Percentiles rank a stretch among this genome's conserved stretches.
Conservation (phyloP, 768 basidiomycete genomes). For the Candolleomyces aberdarensis region DNA sequence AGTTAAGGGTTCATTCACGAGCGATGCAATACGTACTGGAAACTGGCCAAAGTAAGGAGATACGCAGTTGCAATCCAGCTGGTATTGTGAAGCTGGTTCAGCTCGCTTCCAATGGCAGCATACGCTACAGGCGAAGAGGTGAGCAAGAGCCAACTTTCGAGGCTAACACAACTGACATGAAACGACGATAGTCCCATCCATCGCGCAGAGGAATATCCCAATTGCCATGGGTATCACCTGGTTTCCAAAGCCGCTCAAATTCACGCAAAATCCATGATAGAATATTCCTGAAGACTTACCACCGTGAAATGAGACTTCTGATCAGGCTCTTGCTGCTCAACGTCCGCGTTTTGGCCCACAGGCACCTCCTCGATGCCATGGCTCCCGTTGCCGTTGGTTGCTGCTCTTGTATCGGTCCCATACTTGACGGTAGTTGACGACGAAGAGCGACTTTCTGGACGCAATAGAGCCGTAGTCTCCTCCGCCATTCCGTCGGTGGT, state of each 20-base stretch:
- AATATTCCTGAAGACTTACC: neutral
- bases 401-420: neutral
- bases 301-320: neutral
- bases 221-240: slow-evolving; percentile 12
- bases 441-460: neutral
- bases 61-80: slow-evolving; percentile 68
- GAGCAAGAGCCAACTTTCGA: neutral
- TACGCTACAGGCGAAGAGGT: slow-evolving; percentile 30
- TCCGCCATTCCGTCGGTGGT: neutral
- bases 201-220: slow-evolving; percentile 13
- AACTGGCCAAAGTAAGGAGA: slow-evolving; percentile 56
- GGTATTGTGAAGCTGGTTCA: slow-evolving; percentile 60
- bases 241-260: neutral
- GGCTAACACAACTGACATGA: slow-evolving; percentile 9
- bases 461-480: neutral
- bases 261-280: neutral
- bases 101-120: slow-evolving; percentile 54
- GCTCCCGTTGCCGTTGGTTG: neutral
- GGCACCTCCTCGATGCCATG: neutral
- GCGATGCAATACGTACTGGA: slow-evolving; percentile 41
- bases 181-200: slow-evolving; percentile 16
- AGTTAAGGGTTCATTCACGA: neutral
- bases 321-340: neutral
- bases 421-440: neutral
- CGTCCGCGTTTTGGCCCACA: neutral